A percentile compares a stretch with the other conserved stretches of the same genome.
These are phyloP conservation scores for Perkinsus olseni DNA, from an alignment of 169 alveolate genomes.

Conservation along the genomic window DNA sequence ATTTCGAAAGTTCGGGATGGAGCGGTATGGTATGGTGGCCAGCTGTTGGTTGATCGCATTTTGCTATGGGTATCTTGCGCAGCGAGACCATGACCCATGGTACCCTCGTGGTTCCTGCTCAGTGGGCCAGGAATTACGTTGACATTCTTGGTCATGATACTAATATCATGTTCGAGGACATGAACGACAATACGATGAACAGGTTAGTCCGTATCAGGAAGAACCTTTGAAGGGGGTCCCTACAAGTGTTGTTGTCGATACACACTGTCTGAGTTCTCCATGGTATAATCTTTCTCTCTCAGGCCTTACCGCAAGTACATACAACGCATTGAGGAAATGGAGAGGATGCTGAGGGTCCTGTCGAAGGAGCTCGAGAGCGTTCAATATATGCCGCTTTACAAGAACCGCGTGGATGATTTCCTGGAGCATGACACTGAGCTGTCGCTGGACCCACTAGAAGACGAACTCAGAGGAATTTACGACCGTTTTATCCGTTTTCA, in stretches of 20 bases:
- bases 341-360: slow-evolving; percentile 64
- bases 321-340: slow-evolving; percentile 86
- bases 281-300: neutral
- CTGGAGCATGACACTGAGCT: slow-evolving; percentile 52
- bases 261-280: neutral
- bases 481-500: neutral
- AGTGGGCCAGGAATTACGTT: slow-evolving; percentile 72
- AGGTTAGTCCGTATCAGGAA: neutral
- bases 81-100: slow-evolving; percentile 79
- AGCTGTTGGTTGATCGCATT: neutral
- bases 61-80: slow-evolving; percentile 35
- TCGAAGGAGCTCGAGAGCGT: slow-evolving; percentile 44
- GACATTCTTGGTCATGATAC: slow-evolving; percentile 67
- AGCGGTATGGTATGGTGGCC: neutral
- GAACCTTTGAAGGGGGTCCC: too few relatives aligned
- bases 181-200: neutral
- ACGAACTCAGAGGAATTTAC: neutral
- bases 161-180: slow-evolving; percentile 68
- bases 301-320: slow-evolving; percentile 75
- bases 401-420: slow-evolving; percentile 50
- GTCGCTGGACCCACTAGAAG: slow-evolving; percentile 62
- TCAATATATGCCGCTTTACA: neutral
- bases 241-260: too few relatives aligned
- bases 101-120: slow-evolving; percentile 80
- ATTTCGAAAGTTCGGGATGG: too few relatives aligned